Conservation (phyloP, 331 rosid species). For the Quercus lobata region DNA sequence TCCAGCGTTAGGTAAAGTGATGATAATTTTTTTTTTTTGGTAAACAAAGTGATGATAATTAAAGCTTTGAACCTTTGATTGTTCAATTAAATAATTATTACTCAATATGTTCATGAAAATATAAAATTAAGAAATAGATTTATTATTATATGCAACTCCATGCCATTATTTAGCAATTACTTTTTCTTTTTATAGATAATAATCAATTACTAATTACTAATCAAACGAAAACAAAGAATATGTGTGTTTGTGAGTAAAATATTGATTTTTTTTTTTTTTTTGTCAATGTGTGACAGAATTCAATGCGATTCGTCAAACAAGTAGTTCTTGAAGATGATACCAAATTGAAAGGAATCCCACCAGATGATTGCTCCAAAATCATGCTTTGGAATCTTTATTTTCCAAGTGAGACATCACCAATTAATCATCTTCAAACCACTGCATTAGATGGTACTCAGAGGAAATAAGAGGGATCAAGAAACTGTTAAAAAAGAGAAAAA, state of each 20-base stretch:
- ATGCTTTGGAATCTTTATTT: constrained; percentile 74
- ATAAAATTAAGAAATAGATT: background rate
- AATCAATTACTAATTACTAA: no score
- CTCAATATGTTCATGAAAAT: background rate
- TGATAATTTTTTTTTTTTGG: background rate
- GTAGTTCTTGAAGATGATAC: constrained; percentile 92
- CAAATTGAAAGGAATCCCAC: constrained; percentile 78
- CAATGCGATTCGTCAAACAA: constrained; percentile 89
- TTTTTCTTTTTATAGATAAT: no score
- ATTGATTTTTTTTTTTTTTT: background rate
- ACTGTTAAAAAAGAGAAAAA: background rate
- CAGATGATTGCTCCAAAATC: constrained; percentile 76
- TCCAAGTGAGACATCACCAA: constrained; percentile 18
- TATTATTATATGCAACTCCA: background rate
- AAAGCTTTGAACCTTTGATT: background rate
- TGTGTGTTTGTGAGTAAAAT: background rate
- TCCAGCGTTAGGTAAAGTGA: constrained; percentile 26
- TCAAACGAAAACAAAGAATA: background rate
- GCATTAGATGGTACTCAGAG: background rate
- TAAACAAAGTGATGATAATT: background rate
- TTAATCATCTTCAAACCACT: constrained; percentile 24
- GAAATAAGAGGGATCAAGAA: background rate
- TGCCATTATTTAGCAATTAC: no score
- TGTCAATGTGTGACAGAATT: constrained; percentile 41
- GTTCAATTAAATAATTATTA: background rate